Base-by-base conservation (phyloP, 176 grass and related monocot species). In the Ensete ventricosum region DNA sequence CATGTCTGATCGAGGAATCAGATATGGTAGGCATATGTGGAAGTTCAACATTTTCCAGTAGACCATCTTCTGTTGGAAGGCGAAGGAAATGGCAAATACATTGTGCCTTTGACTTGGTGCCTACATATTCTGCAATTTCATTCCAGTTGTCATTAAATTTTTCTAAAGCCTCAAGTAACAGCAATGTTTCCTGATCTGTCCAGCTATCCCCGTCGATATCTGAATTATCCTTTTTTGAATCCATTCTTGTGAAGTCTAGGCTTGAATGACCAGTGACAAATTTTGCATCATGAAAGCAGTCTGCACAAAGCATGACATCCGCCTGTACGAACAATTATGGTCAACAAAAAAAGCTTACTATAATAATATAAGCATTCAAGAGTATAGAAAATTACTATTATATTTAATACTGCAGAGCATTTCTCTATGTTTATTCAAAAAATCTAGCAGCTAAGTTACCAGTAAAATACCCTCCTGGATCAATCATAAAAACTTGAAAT, bases 71-170 rank as follows among this genome's bases (percentile, higher is more conserved):
- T 48, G 93, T 82, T 12, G 88, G 94, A 84, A 98, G 77, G 76
- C 86, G 81, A 76, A 98, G 84, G 87, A 98, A 98, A 87, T 98
- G 94, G 64, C 90, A 83, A 82, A 93, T 98, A 80, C 94, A 98
- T 68, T 98, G 94, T 69, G 90, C 94, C 76, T 93, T 98, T 75
- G 94, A 91, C 75, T 98, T 93, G 71, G 90, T 84, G 64, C 80
- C 80, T 63, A 98, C 88, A 80, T 98, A 90, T 69, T 90, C 84
- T 75, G 94, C 94, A 82, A 98, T 93, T 81, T 82, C 81, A 82
- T 85, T 90, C 94, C 94, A 98, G 72, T 83, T 90, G 62, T 93
- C 86, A 62, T 85, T 89, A 78, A 84, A 83, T 77, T 98, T 98
- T 57, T 93, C 94, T 83, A 93, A 86, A 52, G 83, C 90, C 78